A percentile compares a stretch with the other conserved stretches of the same genome.
Conservation (phyloP, 306 rosid genomes). For the Vigna trinervia region DNA sequence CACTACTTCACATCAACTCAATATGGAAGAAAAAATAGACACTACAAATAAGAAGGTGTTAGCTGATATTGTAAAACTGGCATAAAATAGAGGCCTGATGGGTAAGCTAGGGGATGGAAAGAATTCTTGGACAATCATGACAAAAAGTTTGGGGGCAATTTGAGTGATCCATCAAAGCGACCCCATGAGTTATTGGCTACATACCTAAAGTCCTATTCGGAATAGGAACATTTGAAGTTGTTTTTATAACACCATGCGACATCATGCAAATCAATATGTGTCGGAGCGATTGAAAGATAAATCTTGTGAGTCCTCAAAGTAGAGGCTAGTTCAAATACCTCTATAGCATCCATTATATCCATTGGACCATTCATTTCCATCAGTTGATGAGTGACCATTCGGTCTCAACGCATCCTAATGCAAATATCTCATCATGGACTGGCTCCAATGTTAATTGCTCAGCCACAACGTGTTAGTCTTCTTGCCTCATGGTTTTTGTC, state of each 20-base stretch:
- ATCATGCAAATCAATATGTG: too few species aligned
- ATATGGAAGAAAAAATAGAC: slow-evolving; percentile 62
- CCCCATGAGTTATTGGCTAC: slow-evolving; percentile 62
- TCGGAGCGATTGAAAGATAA: too few species aligned
- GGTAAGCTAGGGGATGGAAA: slow-evolving; percentile 85
- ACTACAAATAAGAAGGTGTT: slow-evolving; percentile 73
- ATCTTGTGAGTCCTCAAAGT: too few species aligned
- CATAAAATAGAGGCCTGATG: slow-evolving; percentile 71
- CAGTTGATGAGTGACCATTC: slow-evolving; percentile 50
- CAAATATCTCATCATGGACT: too few species aligned
- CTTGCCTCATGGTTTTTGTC: too few species aligned
- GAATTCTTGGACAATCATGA: slow-evolving; percentile 65
- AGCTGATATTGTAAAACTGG: slow-evolving; percentile 72
- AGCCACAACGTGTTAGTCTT: too few species aligned
- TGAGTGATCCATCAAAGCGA: slow-evolving; percentile 83
- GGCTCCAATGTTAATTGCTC: too few species aligned
- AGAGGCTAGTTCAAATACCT: slow-evolving; percentile 69
- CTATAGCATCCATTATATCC: slow-evolving; percentile 76
- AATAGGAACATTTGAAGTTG: slow-evolving; percentile 50
- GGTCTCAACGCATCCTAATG: too few species aligned
- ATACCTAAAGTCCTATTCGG: slow-evolving; percentile 66
- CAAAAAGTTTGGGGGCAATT: slow-evolving; percentile 60
- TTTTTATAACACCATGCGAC: too few species aligned
- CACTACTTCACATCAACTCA: background rate
- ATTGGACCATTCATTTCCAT: slow-evolving; percentile 64